Conservation (phyloP, 495 filamentous ascomycete species). For the Tricharina praecox region DNA sequence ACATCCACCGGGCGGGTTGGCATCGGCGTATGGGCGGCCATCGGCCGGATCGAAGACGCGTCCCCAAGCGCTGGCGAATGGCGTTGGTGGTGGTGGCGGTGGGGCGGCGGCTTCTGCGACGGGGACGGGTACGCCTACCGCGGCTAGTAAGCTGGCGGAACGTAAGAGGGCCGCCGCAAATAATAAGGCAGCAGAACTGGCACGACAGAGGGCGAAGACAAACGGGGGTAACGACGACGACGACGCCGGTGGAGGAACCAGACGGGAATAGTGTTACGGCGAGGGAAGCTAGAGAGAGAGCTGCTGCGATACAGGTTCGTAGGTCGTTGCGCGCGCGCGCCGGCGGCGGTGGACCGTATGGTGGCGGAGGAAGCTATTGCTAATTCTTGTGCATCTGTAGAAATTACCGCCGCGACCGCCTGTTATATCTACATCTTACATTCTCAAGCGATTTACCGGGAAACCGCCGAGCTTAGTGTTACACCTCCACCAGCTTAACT, state of each 20-base stretch:
- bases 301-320: not conserved
- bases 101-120: too few relatives aligned
- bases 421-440: slow-evolving; percentile 50
- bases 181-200: slow-evolving; percentile 59
- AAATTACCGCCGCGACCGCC: slow-evolving; percentile 19
- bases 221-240: too few relatives aligned
- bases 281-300: not conserved
- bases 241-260: not conserved
- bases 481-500: slow-evolving; percentile 69
- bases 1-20: slow-evolving; percentile 4
- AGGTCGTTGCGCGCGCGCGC: not conserved
- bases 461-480: slow-evolving; percentile 64
- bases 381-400: slow-evolving; percentile 3
- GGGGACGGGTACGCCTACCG: too few relatives aligned
- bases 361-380: not conserved
- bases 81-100: too few relatives aligned
- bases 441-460: slow-evolving; percentile 66
- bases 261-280: slow-evolving; percentile 7
- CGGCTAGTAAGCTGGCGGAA: slow-evolving; percentile 33
- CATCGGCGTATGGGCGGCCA: slow-evolving; percentile 1
- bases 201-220: not conserved
- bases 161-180: slow-evolving; percentile 58
- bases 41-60: slow-evolving; percentile 4
- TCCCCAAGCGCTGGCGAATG: slow-evolving; percentile 1
- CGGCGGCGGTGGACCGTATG: not conserved